These are phyloP conservation scores for Scolecobasidium constrictum DNA, from an alignment of 2,329 filamentous ascomycete species.

Conservation along the genomic window DNA sequence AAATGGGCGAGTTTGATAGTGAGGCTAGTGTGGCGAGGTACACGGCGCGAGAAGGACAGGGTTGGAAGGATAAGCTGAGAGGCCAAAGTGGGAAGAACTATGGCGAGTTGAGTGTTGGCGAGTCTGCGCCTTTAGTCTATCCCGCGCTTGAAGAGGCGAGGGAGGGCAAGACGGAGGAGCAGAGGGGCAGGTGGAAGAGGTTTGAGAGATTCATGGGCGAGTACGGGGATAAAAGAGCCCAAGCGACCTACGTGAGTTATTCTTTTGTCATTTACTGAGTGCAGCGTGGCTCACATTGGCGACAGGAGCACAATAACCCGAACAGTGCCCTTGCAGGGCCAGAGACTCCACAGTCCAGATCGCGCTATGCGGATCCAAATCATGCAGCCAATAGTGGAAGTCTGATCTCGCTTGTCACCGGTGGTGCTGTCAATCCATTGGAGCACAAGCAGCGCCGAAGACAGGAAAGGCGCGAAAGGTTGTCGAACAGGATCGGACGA, in stretches of 20 bases:
- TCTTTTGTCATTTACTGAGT: constrained; percentile 4
- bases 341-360: not conserved
- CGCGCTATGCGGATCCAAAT: constrained; percentile 7
- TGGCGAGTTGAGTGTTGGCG: constrained; percentile 29
- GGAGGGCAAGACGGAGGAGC: constrained; percentile 17
- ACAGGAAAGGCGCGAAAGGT: not conserved
- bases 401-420: constrained; percentile 9
- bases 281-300: not conserved
- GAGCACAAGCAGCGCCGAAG: not conserved
- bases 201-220: constrained; percentile 31
- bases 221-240: constrained; percentile 39
- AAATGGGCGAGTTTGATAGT: constrained; percentile 22
- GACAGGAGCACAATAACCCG: constrained; percentile 28
- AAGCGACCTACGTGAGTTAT: constrained; percentile 31
- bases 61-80: constrained; percentile 23
- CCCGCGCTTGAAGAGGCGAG: constrained; percentile 24
- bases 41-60: constrained; percentile 16
- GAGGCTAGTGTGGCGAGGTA: constrained; percentile 26
- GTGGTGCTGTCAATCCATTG: constrained; percentile 1
- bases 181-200: constrained; percentile 21
- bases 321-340: constrained; percentile 11
- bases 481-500: not conserved
- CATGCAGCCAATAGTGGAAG: constrained; percentile 6
- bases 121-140: constrained; percentile 25
- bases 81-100: constrained; percentile 26